Base-by-base conservation (phyloP, 768 basidiomycete species). In the Leccinum disarticulatum region DNA sequence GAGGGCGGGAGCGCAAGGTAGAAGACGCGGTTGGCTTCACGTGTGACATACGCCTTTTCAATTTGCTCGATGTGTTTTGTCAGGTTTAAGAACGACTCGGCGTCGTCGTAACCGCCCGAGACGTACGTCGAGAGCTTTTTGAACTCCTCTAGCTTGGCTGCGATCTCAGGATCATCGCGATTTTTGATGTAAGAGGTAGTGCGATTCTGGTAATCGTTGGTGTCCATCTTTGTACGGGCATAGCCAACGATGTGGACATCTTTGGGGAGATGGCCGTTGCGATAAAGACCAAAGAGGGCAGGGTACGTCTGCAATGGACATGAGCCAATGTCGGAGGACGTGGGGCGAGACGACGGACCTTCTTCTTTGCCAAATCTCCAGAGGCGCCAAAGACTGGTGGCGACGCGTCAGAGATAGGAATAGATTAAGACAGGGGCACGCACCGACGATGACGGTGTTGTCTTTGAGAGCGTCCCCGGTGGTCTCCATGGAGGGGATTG, bases 291-390 rank as follows among this genome's bases (percentile, higher is more conserved):
- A 74, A 97, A 98, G 57, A 99, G 81, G 28, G 96, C 96, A 11
- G 96, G 96, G 76, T 94, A 90, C 4, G 96, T 98, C 95, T 97
- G 68, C 30, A 35, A 59, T 25, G 48, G 2, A 54, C 8, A 13
- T 64, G 54, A 65, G 57, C 90, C 88, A 67, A 57, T 30, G 47
- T 46, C 10, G 14, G 25, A 22, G 4, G 13, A 48, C 27, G 52
- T 53, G 19, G 65, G 15, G 38, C 2, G n/a, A 27, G 33, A 47
- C n/a, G 35, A 52, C 25, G 4, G 86, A 71, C 95, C 85, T 99
- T 99, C 80, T 99, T 99, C 88, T 97, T 96, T 63, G 96, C 96
- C 50, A 99, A 82, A 80, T 99, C 96, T 43, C 96, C 96, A 57
- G 93, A 95, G 3, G 96, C 96, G 58, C 96, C 96, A 61, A 95